Conservation (phyloP, 106 monocot species). For the Hemerocallis citrina region DNA sequence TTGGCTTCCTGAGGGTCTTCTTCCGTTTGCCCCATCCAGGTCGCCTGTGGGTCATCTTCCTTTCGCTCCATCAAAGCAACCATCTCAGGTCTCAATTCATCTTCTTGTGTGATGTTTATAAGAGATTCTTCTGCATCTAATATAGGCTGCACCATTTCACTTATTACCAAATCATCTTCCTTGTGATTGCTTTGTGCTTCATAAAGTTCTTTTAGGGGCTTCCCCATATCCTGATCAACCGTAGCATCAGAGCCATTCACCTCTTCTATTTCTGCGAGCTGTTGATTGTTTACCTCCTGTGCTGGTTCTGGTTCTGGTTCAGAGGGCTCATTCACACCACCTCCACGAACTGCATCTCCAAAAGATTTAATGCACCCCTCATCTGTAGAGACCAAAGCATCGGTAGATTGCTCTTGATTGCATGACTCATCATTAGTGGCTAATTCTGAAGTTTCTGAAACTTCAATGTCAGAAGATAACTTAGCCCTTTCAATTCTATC, state of each 20-base stretch:
- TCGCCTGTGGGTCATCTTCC: background rate
- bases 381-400: background rate
- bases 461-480: background rate
- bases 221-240: background rate
- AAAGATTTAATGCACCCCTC: background rate
- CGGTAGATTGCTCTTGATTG: background rate
- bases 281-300: background rate
- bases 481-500: background rate
- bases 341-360: background rate
- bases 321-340: background rate
- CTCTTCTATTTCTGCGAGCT: background rate
- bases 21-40: background rate
- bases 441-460: too few relatives aligned
- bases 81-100: background rate
- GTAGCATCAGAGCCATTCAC: background rate
- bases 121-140: background rate
- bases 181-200: background rate
- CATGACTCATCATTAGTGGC: background rate
- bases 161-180: background rate
- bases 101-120: background rate
- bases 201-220: background rate
- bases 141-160: background rate
- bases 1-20: background rate
- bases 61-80: background rate
- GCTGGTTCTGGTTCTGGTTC: background rate